These are phyloP conservation scores for Epipyxis sp. DNA, from an alignment of 108 stramenopile genomes.

Conservation along the genomic window DNA sequence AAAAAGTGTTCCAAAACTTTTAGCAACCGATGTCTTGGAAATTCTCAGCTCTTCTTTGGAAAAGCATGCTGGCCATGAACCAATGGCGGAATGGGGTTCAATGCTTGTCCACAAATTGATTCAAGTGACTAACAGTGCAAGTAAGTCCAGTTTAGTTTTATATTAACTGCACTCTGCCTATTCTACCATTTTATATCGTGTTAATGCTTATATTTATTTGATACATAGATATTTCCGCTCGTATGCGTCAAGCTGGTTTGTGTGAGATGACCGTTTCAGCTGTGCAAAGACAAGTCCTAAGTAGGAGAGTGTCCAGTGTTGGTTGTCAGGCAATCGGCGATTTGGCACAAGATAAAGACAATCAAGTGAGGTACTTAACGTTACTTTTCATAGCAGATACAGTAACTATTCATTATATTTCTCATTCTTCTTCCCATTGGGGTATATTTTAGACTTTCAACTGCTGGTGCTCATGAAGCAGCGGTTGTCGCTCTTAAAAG, in stretches of 20 bases:
- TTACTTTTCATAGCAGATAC: no score
- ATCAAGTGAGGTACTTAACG: background rate
- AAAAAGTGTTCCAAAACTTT: background rate
- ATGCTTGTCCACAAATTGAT: background rate
- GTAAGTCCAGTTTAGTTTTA: no score
- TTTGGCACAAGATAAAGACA: background rate
- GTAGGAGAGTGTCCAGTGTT: background rate
- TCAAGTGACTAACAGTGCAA: no score
- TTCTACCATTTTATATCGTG: no score
- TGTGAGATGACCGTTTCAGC: background rate
- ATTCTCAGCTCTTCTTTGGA: background rate
- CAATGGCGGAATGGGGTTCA: conserved; percentile 22
- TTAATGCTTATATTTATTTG: no score
- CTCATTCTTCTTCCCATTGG: no score
- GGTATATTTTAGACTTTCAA: no score
- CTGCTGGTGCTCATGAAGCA: conserved; percentile 4
- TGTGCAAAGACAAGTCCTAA: conserved; percentile 6
- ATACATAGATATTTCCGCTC: background rate
- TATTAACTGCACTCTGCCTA: no score
- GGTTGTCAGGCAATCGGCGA: background rate
- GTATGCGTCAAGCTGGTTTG: background rate
- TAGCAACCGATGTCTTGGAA: background rate
- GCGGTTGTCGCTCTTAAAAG: background rate
- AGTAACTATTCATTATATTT: no score
- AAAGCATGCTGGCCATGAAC: background rate